Base-by-base conservation (phyloP, 164 flowering plant species). In the Euptelea pleiosperma region DNA sequence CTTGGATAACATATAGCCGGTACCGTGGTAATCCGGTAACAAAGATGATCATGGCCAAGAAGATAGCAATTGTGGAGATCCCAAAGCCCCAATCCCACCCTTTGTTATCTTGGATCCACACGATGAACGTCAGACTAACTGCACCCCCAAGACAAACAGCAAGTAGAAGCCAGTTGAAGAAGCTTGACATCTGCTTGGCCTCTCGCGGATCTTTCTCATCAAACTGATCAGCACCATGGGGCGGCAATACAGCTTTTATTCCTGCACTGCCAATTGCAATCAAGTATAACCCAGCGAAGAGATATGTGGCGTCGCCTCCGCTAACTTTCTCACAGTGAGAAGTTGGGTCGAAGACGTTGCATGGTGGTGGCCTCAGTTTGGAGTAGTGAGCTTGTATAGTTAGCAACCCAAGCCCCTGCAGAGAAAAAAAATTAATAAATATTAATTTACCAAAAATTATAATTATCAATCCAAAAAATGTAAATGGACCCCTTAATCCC, bases 141-240 rank as follows among this genome's bases (percentile, higher is more conserved):
- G 77, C 69, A 24, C 76, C 82, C 0, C 95, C 95, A 0, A 76
- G 1, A 60, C 85, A 78, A 0, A 79, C 2, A 3, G 70, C 64
- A 8, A 83, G 64, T 28, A 85, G 34, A 25, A 85, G 65, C 62
- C 65, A 64, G 67, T 88, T 85, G 74, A 88, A 88, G 76, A 73
- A 85, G 57, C 77, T 82, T 0, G 89, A 80, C 83, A 80, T 74
- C 50, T 77, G 77, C 59, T 6, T 73, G 2, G 77, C 70, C 66
- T 88, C 92, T 43, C 18, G 25, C 0, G 79, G 82, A 61, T 83
- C 90, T 42, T 81, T 75, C 41, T 76, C 82, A 9, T 88, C 84
- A 35, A 88, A 88, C 30, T 88, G 92, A 71, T 88, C 96, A 0
- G 92, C 89, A 1, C 96, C 96, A 47, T 78, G 86, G 3, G 87